phyloP scores from a whole-genome alignment of 257 asterid genomes.

The Lycium barbarum region DNA sequence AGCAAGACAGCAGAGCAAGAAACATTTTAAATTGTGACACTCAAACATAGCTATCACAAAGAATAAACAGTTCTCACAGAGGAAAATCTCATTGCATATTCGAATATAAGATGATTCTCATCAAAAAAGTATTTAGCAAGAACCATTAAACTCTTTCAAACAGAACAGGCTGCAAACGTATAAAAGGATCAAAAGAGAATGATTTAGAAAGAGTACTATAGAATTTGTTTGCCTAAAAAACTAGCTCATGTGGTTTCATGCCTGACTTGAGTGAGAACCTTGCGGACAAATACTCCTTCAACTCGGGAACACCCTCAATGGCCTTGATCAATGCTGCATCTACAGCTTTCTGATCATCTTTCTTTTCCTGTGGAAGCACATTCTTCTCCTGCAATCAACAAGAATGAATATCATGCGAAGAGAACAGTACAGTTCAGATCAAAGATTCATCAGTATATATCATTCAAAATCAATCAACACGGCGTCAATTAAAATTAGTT shows the following conservation, averaged over 20 bases:
- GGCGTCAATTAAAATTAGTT: not conserved
- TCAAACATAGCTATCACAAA: not conserved
- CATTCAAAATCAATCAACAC: not conserved
- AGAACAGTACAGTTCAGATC: not conserved
- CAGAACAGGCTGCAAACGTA: too few species aligned
- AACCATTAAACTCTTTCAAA: not conserved
- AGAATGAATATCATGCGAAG: not conserved
- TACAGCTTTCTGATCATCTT: slow-evolving; percentile 34
- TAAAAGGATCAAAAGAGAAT: not conserved
- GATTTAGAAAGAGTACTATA: not conserved
- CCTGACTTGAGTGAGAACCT: slow-evolving; percentile 38
- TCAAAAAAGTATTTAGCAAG: slow-evolving; percentile 4
- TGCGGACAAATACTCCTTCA: slow-evolving; percentile 32
- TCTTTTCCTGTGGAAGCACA: slow-evolving; percentile 37
- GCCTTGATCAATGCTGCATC: slow-evolving; percentile 36
- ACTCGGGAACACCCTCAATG: slow-evolving; percentile 37
- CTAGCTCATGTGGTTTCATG: slow-evolving; percentile 37
- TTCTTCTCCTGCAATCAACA: slow-evolving; percentile 30
- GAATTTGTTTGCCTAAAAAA: slow-evolving; percentile 19
- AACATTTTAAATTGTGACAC: too few species aligned
- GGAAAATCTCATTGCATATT: slow-evolving; percentile 18
- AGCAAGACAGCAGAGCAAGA: too few species aligned
- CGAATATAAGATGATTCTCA: not conserved
- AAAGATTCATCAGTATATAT: not conserved
- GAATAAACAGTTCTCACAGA: not conserved